phyloP scores from a whole-genome alignment of 2,329 filamentous ascomycete species.

The Alternaria sp. region DNA sequence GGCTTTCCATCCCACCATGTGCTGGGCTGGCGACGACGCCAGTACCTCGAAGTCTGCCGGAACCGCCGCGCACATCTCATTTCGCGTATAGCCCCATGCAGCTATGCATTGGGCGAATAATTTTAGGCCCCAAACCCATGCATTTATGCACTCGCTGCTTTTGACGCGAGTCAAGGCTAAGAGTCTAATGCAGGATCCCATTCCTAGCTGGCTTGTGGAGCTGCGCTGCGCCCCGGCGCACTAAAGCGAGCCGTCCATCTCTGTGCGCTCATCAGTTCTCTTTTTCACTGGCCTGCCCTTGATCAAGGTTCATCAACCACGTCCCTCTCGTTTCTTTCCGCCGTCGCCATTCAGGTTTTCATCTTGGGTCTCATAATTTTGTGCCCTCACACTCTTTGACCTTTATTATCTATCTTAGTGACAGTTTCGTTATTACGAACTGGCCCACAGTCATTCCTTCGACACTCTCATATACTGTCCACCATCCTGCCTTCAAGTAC shows the following conservation, averaged over 20 bases:
- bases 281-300: conserved; percentile 52
- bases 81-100: conserved; percentile 44
- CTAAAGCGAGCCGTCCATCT: conserved; percentile 50
- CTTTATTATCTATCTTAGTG: conserved; percentile 45
- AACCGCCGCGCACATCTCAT: conserved; percentile 48
- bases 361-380: conserved; percentile 45
- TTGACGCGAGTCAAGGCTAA: conserved; percentile 38
- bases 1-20: conserved; percentile 31
- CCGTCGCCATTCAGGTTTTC: conserved; percentile 46
- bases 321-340: conserved; percentile 51
- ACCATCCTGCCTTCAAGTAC: conserved; percentile 33
- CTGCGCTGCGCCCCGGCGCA: conserved; percentile 51
- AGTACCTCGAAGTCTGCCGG: conserved; percentile 33
- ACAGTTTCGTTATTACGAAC: conserved; percentile 51
- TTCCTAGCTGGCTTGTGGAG: conserved; percentile 49
- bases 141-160: conserved; percentile 47
- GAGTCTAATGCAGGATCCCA: conserved; percentile 21
- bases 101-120: conserved; percentile 46
- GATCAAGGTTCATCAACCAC: conserved; percentile 55
- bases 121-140: conserved; percentile 49
- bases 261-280: conserved; percentile 55
- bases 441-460: conserved; percentile 55
- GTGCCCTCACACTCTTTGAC: conserved; percentile 26
- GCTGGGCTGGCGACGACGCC: conserved; percentile 26
- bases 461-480: conserved; percentile 33